Percentiles rank a stretch among this genome's conserved stretches.
These are phyloP conservation scores for Adiantum capillusveneris DNA, from an alignment of 75 land plant genomes.

Conservation along the genomic window DNA sequence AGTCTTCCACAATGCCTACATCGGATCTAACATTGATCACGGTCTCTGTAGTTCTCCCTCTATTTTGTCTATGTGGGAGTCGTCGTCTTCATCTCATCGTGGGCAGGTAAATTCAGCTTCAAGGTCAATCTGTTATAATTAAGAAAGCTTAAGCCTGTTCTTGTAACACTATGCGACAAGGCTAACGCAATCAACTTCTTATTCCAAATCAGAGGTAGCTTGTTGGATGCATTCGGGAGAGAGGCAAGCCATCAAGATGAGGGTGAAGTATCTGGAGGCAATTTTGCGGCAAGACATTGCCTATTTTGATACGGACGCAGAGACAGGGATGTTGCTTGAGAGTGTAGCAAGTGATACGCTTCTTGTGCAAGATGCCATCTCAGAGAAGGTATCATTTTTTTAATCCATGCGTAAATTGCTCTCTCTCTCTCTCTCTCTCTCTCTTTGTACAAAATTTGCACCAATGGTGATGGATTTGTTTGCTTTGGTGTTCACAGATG, in stretches of 20 bases:
- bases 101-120: constrained; percentile 79
- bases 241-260: constrained; percentile 63
- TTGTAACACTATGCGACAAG: no score
- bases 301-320: constrained; percentile 83
- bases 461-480: no score
- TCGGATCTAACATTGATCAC: no score
- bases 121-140: no score
- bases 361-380: constrained; percentile 94
- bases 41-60: constrained; percentile 84
- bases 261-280: constrained; percentile 72
- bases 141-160: no score
- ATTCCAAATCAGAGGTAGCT: constrained; percentile 54
- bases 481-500: constrained; percentile 42
- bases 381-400: constrained; percentile 77
- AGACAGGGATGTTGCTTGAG: constrained; percentile 80
- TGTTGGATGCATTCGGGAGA: constrained; percentile 99
- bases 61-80: constrained; percentile 90
- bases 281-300: constrained; percentile 84
- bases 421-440: no score
- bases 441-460: no score
- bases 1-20: no score
- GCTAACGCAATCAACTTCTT: no score
- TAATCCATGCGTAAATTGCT: no score
- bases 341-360: constrained; percentile 89
- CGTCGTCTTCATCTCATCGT: constrained; percentile 66